phyloP scores from a whole-genome alignment of 371 early-diverging fungal species.

The Actinomucor elegans region DNA sequence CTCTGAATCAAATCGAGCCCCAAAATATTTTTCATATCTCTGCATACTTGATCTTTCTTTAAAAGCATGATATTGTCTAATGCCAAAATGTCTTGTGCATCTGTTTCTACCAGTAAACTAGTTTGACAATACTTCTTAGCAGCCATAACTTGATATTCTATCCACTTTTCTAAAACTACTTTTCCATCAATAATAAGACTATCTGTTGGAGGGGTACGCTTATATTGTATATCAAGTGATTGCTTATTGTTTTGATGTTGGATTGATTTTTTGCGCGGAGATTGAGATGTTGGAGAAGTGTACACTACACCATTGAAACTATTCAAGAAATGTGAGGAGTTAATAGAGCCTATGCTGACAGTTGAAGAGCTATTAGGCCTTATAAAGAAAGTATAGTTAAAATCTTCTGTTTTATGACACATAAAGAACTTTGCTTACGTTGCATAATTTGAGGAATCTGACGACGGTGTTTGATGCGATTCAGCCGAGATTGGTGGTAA shows the following conservation, averaged over 20 bases:
- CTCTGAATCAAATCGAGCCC: constrained; percentile 12
- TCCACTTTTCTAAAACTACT: constrained; percentile 14
- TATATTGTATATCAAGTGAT: constrained; percentile 9
- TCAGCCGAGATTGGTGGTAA: constrained; percentile 8
- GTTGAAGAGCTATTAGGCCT: constrained; percentile 5
- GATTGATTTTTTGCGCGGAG: constrained; percentile 9
- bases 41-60: constrained; percentile 13
- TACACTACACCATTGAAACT: constrained; percentile 8
- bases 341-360: constrained; percentile 7
- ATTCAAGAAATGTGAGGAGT: constrained; percentile 7
- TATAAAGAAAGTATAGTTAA: constrained; percentile 7
- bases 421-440: constrained; percentile 8
- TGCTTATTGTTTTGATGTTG: constrained; percentile 13
- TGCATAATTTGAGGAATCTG: constrained; percentile 7
- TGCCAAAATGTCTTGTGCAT: constrained; percentile 9
- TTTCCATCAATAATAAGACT: constrained; percentile 13
- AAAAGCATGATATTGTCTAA: constrained; percentile 12
- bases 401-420: constrained; percentile 1
- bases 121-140: constrained; percentile 8
- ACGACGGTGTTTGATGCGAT: constrained; percentile 7
- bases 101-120: constrained; percentile 7
- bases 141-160: constrained; percentile 11
- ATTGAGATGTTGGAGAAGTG: constrained; percentile 9
- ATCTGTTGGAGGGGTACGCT: constrained; percentile 11
- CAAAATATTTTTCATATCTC: constrained; percentile 9